These are phyloP conservation scores for Brachypodium distachyon DNA, from an alignment of 202 grass and related monocot species.

Conservation along the genomic window DNA sequence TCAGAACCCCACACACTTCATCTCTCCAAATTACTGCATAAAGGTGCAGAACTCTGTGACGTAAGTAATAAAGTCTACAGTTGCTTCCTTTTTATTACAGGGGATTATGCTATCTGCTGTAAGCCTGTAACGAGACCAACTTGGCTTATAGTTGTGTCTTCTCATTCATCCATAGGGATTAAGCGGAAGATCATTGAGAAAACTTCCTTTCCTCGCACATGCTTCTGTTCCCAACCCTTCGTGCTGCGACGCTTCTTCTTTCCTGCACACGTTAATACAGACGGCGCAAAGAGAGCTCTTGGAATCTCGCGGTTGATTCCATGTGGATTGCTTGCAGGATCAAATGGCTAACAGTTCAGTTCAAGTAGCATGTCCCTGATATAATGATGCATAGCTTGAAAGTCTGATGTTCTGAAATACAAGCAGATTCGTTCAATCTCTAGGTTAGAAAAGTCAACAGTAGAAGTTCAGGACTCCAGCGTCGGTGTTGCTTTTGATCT, in stretches of 20 bases:
- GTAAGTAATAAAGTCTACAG: constrained; percentile 23
- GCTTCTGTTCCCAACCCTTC: constrained; percentile 52
- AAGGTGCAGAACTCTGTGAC: constrained; percentile 78
- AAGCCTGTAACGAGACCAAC: not conserved
- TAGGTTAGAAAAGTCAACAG: constrained; percentile 12
- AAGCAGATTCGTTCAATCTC: not conserved
- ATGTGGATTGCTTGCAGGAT: not conserved
- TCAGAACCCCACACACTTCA: constrained; percentile 42
- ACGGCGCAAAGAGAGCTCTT: constrained; percentile 67
- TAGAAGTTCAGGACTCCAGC: not conserved
- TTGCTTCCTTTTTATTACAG: not conserved
- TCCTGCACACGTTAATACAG: constrained; percentile 56
- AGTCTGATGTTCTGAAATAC: not conserved
- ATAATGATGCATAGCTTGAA: not conserved
- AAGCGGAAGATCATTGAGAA: constrained; percentile 81
- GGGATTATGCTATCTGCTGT: not conserved
- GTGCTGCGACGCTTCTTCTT: constrained; percentile 42
- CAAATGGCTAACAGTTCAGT: constrained; percentile 9
- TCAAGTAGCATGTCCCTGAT: not conserved
- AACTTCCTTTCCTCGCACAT: constrained; percentile 95
- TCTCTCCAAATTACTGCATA: constrained; percentile 49
- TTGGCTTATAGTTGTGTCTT: not conserved
- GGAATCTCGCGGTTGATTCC: constrained; percentile 47
- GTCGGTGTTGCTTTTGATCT: not conserved
- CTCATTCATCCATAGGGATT: constrained; percentile 45